Percentiles rank a stretch among this genome's conserved stretches.
Evolutionary conservation across 371 early-diverging fungal genomes (phyloP).

Genomic region (Capillidium heterosporum): DNA sequence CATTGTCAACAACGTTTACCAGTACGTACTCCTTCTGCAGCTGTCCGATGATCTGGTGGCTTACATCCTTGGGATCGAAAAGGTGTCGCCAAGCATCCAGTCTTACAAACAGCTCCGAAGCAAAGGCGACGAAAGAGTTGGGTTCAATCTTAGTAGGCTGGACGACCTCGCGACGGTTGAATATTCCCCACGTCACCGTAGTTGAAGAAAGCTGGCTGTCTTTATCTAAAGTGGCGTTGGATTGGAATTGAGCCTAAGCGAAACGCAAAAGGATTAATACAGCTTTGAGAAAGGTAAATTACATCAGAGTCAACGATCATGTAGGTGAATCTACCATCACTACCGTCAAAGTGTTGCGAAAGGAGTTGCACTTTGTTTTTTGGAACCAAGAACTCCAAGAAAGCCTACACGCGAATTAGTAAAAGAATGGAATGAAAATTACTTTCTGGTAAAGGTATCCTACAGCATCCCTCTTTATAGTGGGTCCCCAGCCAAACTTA

Average conservation of each 20-base stretch:
- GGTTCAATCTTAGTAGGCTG: constrained; percentile 87
- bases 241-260: constrained; percentile 42
- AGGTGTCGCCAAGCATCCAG: too few relatives aligned
- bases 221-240: constrained; percentile 27
- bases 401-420: constrained; percentile 19
- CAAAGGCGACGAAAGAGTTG: constrained; percentile 78
- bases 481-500: constrained; percentile 88
- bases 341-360: not conserved
- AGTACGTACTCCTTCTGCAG: too few relatives aligned
- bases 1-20: too few relatives aligned
- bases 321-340: not conserved
- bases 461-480: constrained; percentile 39
- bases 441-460: constrained; percentile 69
- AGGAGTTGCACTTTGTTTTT: constrained; percentile 19
- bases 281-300: not conserved
- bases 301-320: not conserved
- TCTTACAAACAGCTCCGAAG: constrained; percentile 55
- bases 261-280: not conserved
- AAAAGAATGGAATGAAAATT: not conserved
- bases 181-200: constrained; percentile 96
- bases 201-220: constrained; percentile 19
- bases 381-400: constrained; percentile 68
- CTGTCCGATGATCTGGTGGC: too few relatives aligned
- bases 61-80: too few relatives aligned
- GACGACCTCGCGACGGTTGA: constrained; percentile 85